Conservation (phyloP, 257 asterid species). For the Leptodermis oblonga region DNA sequence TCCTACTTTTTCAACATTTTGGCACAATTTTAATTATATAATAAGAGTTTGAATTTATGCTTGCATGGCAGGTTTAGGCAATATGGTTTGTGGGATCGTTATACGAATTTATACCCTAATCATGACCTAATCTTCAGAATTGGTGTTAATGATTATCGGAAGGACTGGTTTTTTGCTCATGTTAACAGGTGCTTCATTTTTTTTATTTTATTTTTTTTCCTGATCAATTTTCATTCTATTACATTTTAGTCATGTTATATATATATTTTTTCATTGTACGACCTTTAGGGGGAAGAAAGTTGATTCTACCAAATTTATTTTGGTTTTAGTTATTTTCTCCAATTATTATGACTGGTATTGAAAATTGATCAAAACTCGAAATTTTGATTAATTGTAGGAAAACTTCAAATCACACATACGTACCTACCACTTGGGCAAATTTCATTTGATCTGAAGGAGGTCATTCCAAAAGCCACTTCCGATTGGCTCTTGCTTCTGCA, state of each 20-base stretch:
- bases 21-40: neutral
- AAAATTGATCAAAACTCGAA: too few relatives aligned
- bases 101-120: slow-evolving; percentile 31
- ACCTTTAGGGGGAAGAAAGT: too few relatives aligned
- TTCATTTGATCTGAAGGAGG: slow-evolving; percentile 32
- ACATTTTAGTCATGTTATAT: too few relatives aligned
- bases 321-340: neutral
- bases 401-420: slow-evolving; percentile 7
- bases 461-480: slow-evolving; percentile 27
- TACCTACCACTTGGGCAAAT: slow-evolving; percentile 69
- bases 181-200: slow-evolving; percentile 16
- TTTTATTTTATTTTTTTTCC: neutral
- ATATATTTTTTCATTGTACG: too few relatives aligned
- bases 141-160: slow-evolving; percentile 25
- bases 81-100: slow-evolving; percentile 37
- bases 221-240: too few relatives aligned
- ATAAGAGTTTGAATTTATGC: neutral
- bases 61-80: slow-evolving; percentile 21
- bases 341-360: neutral
- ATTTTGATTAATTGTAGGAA: too few relatives aligned
- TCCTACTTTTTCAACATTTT: neutral
- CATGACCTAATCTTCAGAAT: slow-evolving; percentile 25
- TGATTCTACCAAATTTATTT: too few relatives aligned
- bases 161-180: slow-evolving; percentile 44
- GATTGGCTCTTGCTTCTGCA: slow-evolving; percentile 77